Conservation (phyloP, 1,139 yeast genomes). For the Sugiyamaella sp. region DNA sequence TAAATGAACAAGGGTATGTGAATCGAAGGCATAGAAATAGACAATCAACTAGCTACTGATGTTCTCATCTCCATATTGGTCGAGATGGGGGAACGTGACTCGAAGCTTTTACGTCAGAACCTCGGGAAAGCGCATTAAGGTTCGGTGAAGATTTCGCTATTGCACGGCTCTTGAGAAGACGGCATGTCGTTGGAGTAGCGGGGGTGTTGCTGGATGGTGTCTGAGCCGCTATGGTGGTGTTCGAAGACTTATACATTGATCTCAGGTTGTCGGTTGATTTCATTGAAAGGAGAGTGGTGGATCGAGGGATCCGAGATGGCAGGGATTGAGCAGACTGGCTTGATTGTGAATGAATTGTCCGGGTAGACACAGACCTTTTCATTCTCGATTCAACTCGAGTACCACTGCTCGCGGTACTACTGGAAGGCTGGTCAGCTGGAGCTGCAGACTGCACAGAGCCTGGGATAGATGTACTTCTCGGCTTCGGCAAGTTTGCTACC, state of each 20-base stretch:
- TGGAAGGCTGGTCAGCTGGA: not conserved
- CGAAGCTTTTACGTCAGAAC: not conserved
- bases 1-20: not conserved
- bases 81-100: not conserved
- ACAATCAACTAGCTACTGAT: not conserved
- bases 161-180: slow-evolving; percentile 16
- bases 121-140: slow-evolving; percentile 18
- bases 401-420: not conserved
- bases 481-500: not conserved
- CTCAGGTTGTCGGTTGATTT: slow-evolving; percentile 17
- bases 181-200: slow-evolving; percentile 17
- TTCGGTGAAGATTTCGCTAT: slow-evolving; percentile 22
- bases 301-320: slow-evolving; percentile 23
- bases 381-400: slow-evolving; percentile 1
- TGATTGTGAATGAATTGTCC: slow-evolving; percentile 10
- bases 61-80: slow-evolving; percentile 12
- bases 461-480: not conserved
- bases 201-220: not conserved
- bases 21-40: not conserved
- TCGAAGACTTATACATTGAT: not conserved
- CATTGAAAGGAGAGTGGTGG: slow-evolving; percentile 23
- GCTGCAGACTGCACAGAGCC: not conserved
- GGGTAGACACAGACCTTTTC: slow-evolving; percentile 9
- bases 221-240: not conserved
- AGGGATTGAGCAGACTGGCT: not conserved